A percentile compares a stretch with the other conserved stretches of the same genome.
Conservation (phyloP, 495 filamentous ascomycete genomes). For the Opeltia flavorubescens region DNA sequence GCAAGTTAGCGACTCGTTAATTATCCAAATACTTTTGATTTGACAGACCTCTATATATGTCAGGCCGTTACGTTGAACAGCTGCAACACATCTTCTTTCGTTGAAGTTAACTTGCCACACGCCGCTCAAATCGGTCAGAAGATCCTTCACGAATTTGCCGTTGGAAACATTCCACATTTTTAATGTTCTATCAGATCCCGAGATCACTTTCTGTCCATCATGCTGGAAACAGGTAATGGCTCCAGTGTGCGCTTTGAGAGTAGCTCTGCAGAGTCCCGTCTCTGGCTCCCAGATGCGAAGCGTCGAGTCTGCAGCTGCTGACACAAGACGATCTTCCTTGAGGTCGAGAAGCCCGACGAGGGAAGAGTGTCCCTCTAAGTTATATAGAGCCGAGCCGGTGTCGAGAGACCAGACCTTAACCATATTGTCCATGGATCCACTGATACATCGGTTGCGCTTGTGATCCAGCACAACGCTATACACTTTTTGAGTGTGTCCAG, state of each 20-base stretch:
- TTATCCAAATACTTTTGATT: background rate
- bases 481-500: slow-evolving; percentile 84
- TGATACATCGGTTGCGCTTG: slow-evolving; percentile 87
- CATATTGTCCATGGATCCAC: slow-evolving; percentile 93
- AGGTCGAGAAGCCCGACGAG: slow-evolving; percentile 87
- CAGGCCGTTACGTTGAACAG: slow-evolving; percentile 79
- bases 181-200: slow-evolving; percentile 83
- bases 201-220: slow-evolving; percentile 92
- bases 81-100: slow-evolving; percentile 86
- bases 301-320: slow-evolving; percentile 89
- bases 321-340: slow-evolving; percentile 76
- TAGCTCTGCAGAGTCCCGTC: slow-evolving; percentile 78
- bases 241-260: slow-evolving; percentile 81
- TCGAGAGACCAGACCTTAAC: slow-evolving; percentile 99
- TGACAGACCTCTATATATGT: slow-evolving; percentile 88
- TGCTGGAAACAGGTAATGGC: slow-evolving; percentile 99
- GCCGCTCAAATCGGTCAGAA: slow-evolving; percentile 86
- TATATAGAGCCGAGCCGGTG: slow-evolving; percentile 71
- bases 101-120: slow-evolving; percentile 99
- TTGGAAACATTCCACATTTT: slow-evolving; percentile 98
- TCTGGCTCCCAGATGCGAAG: slow-evolving; percentile 96
- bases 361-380: slow-evolving; percentile 85
- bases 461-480: slow-evolving; percentile 95
- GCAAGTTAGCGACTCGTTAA: background rate
- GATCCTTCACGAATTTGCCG: slow-evolving; percentile 84